Percentiles rank a stretch among this genome's conserved stretches.
Conservation (phyloP, 2,329 filamentous ascomycete genomes). For the Paecilomyces fulvus region DNA sequence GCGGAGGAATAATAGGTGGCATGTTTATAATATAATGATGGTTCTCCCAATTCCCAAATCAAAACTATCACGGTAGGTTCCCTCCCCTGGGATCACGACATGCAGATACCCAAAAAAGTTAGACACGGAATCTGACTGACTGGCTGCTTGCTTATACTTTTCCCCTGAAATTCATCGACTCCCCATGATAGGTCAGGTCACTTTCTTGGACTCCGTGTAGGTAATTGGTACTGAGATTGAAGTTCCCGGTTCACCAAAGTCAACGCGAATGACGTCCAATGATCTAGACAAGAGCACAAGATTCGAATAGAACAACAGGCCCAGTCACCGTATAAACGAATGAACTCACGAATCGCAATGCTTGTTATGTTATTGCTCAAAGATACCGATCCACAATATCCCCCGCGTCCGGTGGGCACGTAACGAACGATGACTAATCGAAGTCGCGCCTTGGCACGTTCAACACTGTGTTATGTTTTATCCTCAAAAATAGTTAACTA, state of each 20-base stretch:
- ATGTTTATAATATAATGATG: conserved; percentile 14
- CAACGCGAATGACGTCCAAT: not conserved
- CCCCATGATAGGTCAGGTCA: not conserved
- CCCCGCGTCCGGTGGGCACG: not conserved
- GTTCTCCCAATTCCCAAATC: not conserved
- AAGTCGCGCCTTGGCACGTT: not conserved
- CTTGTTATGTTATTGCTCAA: not conserved
- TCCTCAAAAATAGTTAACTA: too few species aligned
- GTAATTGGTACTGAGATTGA: not conserved
- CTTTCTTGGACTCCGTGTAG: not conserved
- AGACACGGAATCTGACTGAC: not conserved
- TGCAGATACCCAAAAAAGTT: not conserved
- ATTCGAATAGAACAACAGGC: not conserved
- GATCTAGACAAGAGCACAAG: not conserved
- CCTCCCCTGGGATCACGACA: not conserved
- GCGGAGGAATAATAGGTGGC: conserved; percentile 26
- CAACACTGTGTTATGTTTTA: not conserved
- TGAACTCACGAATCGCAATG: not conserved
- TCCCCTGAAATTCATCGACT: not conserved
- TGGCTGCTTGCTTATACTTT: not conserved
- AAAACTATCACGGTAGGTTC: too few species aligned
- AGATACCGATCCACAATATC: not conserved
- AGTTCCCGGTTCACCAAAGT: not conserved
- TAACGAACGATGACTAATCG: not conserved
- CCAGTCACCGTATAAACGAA: not conserved